Conservation (phyloP, 1,284 basidiomycete species). For the Tilletiopsis washingtonensis region DNA sequence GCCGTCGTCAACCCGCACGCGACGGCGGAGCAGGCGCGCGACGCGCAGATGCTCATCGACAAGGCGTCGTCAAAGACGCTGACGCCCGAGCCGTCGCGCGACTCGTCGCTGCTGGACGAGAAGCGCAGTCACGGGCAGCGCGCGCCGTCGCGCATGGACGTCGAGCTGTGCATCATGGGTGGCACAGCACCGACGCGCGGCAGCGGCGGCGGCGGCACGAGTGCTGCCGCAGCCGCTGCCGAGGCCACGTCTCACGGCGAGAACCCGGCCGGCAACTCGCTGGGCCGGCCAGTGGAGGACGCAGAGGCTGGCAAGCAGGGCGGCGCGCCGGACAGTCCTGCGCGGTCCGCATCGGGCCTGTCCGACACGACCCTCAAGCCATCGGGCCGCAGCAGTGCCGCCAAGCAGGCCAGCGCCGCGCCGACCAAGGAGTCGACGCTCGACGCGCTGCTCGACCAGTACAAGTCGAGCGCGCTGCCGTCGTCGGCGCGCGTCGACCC, state of each 20-base stretch:
- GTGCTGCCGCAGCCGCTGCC: conserved; percentile 25
- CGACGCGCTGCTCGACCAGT: conserved; percentile 38
- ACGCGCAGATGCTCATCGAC: too few species aligned
- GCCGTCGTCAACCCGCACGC: not conserved
- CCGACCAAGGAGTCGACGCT: conserved; percentile 10
- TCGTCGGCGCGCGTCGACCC: conserved; percentile 37
- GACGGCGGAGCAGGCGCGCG: too few species aligned
- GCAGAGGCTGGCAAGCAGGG: too few species aligned
- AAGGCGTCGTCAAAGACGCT: too few species aligned
- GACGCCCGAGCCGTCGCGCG: not conserved
- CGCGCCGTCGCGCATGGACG: not conserved
- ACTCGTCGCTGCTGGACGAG: not conserved
- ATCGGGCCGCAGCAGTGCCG: not conserved
- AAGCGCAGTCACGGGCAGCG: not conserved
- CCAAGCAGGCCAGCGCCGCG: not conserved
- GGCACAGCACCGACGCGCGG: not conserved
- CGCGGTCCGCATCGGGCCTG: not conserved
- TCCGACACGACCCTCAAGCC: conserved; percentile 5
- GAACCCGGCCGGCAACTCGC: conserved; percentile 4
- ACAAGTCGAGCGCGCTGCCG: conserved; percentile 30
- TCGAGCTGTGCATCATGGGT: not conserved
- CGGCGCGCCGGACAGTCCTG: conserved; percentile 1
- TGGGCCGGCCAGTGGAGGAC: not conserved
- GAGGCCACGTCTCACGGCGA: conserved; percentile 16
- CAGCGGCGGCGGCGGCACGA: conserved; percentile 13